These are phyloP conservation scores for Cladosporium sp. DNA, from an alignment of 2,329 filamentous ascomycete species.

Conservation along the genomic window DNA sequence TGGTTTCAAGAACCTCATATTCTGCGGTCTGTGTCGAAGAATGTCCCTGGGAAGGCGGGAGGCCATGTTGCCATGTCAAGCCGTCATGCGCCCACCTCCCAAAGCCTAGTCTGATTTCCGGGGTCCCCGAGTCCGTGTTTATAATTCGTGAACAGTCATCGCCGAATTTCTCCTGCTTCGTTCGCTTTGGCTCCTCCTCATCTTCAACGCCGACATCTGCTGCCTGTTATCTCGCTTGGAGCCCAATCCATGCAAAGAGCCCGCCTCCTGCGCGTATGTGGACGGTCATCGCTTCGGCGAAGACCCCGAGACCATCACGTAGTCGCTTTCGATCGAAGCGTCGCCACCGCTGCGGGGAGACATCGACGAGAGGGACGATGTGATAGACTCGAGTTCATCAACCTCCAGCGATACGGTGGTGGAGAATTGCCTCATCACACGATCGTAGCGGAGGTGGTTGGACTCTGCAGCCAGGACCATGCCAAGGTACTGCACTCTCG, in stretches of 20 bases:
- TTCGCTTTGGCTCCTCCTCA: neutral
- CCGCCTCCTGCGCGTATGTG: neutral
- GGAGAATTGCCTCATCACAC: conserved; percentile 15
- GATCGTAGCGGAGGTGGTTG: conserved; percentile 12
- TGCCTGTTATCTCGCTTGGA: neutral
- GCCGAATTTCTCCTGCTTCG: no score
- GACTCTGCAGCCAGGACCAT: conserved; percentile 15
- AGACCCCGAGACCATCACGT: conserved; percentile 4
- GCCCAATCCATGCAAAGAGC: neutral
- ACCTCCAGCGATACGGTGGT: neutral
- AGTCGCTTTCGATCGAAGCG: conserved; percentile 14
- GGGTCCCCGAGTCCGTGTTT: no score
- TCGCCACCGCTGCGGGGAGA: neutral
- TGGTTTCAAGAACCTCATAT: no score
- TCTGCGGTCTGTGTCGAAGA: no score
- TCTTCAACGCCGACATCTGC: neutral
- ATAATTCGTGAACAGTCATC: no score
- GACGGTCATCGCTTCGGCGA: neutral
- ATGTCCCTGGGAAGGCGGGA: no score
- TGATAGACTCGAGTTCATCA: neutral
- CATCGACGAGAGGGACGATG: conserved; percentile 1
- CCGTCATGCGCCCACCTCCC: no score
- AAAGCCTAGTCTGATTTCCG: no score
- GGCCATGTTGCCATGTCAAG: no score
- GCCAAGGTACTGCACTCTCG: conserved; percentile 17